Conservation (phyloP, 805 yeast genomes). For the Spathaspora gorwiae region DNA sequence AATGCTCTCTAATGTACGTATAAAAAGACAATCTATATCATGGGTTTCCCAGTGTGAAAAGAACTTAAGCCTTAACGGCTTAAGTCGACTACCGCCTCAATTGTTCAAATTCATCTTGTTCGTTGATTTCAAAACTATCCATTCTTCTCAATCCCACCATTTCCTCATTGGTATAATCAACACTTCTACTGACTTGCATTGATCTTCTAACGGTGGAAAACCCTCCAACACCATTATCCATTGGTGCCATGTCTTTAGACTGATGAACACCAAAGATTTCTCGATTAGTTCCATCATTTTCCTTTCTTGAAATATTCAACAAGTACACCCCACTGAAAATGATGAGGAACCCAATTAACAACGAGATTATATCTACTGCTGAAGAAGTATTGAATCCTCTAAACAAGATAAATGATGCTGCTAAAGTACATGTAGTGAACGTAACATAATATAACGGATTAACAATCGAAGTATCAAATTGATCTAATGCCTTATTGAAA, state of each 20-base stretch:
- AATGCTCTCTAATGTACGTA: too few relatives aligned
- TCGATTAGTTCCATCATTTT: slow-evolving; percentile 47
- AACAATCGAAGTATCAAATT: slow-evolving; percentile 87
- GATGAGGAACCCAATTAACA: slow-evolving; percentile 79
- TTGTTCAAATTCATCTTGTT: slow-evolving; percentile 31
- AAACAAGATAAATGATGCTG: slow-evolving; percentile 82
- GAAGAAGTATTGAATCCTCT: slow-evolving; percentile 83
- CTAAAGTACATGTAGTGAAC: slow-evolving; percentile 81
- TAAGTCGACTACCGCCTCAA: too few relatives aligned
- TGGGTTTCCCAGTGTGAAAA: too few relatives aligned
- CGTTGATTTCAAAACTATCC: slow-evolving; percentile 52
- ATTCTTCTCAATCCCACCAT: slow-evolving; percentile 54
- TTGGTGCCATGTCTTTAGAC: slow-evolving; percentile 52
- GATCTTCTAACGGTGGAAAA: slow-evolving; percentile 69
- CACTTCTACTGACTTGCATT: slow-evolving; percentile 54
- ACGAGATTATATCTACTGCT: slow-evolving; percentile 72
- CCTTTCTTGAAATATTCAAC: slow-evolving; percentile 70
- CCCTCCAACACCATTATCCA: slow-evolving; percentile 81
- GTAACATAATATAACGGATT: slow-evolving; percentile 89
- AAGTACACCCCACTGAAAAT: slow-evolving; percentile 85
- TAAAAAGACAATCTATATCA: too few relatives aligned
- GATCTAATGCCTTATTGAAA: slow-evolving; percentile 89
- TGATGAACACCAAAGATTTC: slow-evolving; percentile 59
- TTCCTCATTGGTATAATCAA: slow-evolving; percentile 37
- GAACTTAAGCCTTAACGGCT: too few relatives aligned